A percentile compares a stretch with the other conserved stretches of the same genome.
Evolutionary conservation across 371 early-diverging fungal species (phyloP).

Genomic region (Rhizoclosmatium hyalinum): DNA sequence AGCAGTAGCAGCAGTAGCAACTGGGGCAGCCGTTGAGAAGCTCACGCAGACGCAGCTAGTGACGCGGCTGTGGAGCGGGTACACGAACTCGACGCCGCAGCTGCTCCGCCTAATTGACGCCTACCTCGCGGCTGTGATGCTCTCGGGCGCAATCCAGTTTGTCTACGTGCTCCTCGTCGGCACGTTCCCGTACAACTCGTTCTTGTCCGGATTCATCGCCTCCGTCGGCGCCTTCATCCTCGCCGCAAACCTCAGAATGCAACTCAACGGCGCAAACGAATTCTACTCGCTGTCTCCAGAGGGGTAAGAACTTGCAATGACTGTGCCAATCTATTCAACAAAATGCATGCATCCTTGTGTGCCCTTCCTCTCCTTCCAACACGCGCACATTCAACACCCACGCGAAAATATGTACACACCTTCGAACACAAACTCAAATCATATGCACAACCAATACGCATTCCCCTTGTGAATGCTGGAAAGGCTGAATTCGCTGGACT

Average conservation of each 20-base stretch:
- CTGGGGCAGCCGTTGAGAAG: not conserved
- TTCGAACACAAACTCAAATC: not conserved
- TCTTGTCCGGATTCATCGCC: constrained; percentile 92
- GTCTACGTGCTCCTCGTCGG: constrained; percentile 83
- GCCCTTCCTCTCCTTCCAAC: not conserved
- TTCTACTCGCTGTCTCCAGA: constrained; percentile 65
- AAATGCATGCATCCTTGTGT: not conserved
- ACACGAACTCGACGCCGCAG: constrained; percentile 69
- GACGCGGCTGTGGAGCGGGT: constrained; percentile 12
- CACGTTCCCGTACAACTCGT: constrained; percentile 96
- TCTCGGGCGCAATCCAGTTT: constrained; percentile 89
- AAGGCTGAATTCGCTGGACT: no score
- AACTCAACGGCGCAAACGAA: constrained; percentile 73
- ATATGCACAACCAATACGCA: no score
- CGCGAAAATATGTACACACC: not conserved
- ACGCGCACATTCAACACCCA: not conserved
- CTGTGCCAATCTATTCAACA: not conserved
- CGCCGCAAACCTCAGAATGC: constrained; percentile 78
- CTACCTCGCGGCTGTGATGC: constrained; percentile 86
- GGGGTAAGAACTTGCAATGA: constrained; percentile 45
- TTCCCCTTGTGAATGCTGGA: no score
- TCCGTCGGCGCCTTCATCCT: constrained; percentile 94
- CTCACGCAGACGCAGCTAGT: constrained; percentile 10
- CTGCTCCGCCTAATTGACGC: constrained; percentile 87
- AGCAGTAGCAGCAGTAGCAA: not conserved